phyloP scores from a whole-genome alignment of 2,329 filamentous ascomycete species.

The Hymenoscyphus fraxineus region DNA sequence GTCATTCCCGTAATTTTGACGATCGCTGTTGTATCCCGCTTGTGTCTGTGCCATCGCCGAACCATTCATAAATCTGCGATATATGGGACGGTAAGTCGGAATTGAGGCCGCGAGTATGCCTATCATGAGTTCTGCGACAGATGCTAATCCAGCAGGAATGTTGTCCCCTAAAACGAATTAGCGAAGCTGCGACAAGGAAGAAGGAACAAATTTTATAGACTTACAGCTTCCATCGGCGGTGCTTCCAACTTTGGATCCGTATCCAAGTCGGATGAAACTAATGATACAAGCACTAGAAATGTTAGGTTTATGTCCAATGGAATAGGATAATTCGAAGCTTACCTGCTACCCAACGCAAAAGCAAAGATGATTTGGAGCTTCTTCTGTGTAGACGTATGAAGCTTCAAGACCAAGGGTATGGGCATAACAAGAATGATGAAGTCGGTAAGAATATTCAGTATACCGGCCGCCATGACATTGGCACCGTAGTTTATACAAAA shows the following conservation, averaged over 20 bases:
- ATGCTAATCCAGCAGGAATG: neutral
- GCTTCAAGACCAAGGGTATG: conserved; percentile 35
- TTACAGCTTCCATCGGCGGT: conserved; percentile 1
- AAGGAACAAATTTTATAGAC: neutral
- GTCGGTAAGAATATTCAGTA: neutral
- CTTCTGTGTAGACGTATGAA: conserved; percentile 26
- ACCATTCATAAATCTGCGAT: neutral
- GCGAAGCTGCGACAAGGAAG: neutral
- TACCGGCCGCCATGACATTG: conserved; percentile 14
- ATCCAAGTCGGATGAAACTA: neutral
- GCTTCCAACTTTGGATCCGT: neutral
- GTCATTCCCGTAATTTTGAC: neutral
- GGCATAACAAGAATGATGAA: conserved; percentile 34
- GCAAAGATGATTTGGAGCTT: neutral
- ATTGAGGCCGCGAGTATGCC: neutral
- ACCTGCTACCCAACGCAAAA: conserved; percentile 1
- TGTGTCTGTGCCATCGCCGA: neutral
- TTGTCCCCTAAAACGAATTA: neutral
- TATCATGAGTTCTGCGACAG: neutral
- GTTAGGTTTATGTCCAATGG: neutral
- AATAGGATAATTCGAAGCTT: neutral
- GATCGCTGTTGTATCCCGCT: neutral
- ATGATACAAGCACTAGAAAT: neutral
- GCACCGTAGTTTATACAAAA: neutral
- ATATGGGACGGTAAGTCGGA: neutral